Evolutionary conservation across 805 yeast genomes (phyloP), one percentile per base, ranked within the genome.

Genomic region (Kluyveromyces wickerhamii): DNA sequence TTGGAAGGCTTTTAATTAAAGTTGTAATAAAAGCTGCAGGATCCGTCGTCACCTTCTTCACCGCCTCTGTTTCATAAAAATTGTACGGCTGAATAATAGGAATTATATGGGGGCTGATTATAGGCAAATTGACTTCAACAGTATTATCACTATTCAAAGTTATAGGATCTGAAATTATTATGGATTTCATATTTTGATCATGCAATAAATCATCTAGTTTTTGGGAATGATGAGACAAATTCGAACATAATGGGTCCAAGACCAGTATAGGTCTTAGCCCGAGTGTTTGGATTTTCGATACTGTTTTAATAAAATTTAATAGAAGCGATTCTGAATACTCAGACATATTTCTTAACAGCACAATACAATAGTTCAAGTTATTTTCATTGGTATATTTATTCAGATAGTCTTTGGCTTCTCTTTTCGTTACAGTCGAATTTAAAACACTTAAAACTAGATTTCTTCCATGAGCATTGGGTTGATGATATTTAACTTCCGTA

Each of bases 371-470:
- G 37, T 56, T 52, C 11, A 30, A 37, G 2, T 36, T 33, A 3
- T 43, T 37, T 12, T 45, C 51, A 30, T 47, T 34, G 2, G 69
- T 59, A 52, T 88, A 89, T 51, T 79, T 83, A 22, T 73, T 65
- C 30, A 89, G 60, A 52, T 88, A 89, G 43, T 79, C 81, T 42
- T 74, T 71, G 4, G 95, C 95, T 52, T 89, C 97, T 40, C 98
- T 67, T 54, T 86, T 88, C 1, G 97, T 89, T 5, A 96, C 94
- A 4, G 96, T 84, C 2, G 95, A 79, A 49, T 79, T 79, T 38
- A 89, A 65, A 16, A 89, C 87, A 2, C 96, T 78, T 12, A 86
- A 62, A n/a, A 89, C 79, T 33, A 89, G 62, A 36, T 83, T 84
- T 44, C 75, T 67, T 5, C 57, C 48, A n/a, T 50, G 32, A 2